phyloP scores from a whole-genome alignment of 2,329 filamentous ascomycete genomes.

The Alternaria triticimaculans region DNA sequence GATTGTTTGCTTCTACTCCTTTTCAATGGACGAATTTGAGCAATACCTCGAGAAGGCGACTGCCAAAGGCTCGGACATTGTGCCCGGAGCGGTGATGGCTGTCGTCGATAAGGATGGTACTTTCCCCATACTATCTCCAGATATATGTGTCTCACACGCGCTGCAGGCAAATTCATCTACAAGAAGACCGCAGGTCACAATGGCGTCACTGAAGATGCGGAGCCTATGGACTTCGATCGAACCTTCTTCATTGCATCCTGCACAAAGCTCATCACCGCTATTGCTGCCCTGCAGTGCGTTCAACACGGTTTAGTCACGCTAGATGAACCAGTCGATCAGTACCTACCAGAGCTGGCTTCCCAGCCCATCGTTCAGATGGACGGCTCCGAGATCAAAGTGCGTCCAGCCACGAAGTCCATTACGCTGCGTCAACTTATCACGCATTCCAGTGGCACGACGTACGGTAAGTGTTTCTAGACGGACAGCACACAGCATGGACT shows the following conservation, averaged over 20 bases:
- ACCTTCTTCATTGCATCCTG: constrained; percentile 57
- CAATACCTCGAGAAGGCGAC: constrained; percentile 32
- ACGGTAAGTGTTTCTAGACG: constrained; percentile 21
- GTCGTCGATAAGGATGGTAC: constrained; percentile 30
- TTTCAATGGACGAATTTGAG: constrained; percentile 29
- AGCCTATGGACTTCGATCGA: constrained; percentile 60
- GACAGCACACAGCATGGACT: background rate
- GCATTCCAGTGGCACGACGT: constrained; percentile 57
- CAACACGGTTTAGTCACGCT: constrained; percentile 35
- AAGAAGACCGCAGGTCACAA: constrained; percentile 46
- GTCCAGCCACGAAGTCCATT: constrained; percentile 17
- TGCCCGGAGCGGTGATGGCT: constrained; percentile 27
- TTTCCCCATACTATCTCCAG: background rate
- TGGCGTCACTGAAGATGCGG: constrained; percentile 42
- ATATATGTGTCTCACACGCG: constrained; percentile 22
- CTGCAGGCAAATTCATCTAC: constrained; percentile 45
- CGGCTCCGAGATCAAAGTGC: constrained; percentile 10
- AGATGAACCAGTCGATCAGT: constrained; percentile 31
- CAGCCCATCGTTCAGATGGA: constrained; percentile 20
- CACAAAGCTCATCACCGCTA: constrained; percentile 41
- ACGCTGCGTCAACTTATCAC: constrained; percentile 53
- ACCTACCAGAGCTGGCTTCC: constrained; percentile 29
- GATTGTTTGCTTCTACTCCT: constrained; percentile 4
- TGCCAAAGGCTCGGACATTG: constrained; percentile 19
- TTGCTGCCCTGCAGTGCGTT: constrained; percentile 39